Evolutionary conservation across 148 eudicot genomes (phyloP).

Genomic region (Camellia granthamiana): DNA sequence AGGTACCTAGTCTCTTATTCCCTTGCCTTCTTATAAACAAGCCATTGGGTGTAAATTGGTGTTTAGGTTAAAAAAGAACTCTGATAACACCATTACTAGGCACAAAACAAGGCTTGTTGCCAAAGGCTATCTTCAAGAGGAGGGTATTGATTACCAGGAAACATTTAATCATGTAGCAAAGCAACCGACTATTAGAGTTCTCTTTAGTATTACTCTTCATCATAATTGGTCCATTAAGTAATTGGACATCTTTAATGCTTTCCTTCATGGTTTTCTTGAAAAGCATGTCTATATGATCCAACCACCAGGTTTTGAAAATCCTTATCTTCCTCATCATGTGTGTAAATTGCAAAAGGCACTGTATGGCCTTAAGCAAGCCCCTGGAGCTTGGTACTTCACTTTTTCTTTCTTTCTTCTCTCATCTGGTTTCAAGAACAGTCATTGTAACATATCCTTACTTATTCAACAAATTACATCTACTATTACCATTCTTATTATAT

Average conservation of each 20-base stretch:
- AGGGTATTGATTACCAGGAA: background rate
- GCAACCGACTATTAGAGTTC: background rate
- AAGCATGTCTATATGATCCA: background rate
- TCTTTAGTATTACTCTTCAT: background rate
- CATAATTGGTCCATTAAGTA: background rate
- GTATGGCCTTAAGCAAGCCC: background rate
- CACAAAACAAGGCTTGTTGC: background rate
- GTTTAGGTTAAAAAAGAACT: background rate
- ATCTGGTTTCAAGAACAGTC: background rate
- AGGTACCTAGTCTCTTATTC: background rate
- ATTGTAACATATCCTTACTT: background rate
- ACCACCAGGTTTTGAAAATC: background rate
- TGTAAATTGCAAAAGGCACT: background rate
- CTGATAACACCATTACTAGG: background rate
- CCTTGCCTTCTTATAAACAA: background rate
- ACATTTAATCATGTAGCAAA: background rate
- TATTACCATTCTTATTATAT: no score
- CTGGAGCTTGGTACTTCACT: background rate
- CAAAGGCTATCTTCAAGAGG: background rate
- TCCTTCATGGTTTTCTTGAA: background rate
- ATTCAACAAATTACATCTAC: background rate
- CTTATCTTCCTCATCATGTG: background rate
- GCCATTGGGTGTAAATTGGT: background rate
- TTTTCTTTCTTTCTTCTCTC: background rate
- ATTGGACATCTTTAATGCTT: background rate